phyloP scores from a whole-genome alignment of 306 rosid species.

The Quercus robur region DNA sequence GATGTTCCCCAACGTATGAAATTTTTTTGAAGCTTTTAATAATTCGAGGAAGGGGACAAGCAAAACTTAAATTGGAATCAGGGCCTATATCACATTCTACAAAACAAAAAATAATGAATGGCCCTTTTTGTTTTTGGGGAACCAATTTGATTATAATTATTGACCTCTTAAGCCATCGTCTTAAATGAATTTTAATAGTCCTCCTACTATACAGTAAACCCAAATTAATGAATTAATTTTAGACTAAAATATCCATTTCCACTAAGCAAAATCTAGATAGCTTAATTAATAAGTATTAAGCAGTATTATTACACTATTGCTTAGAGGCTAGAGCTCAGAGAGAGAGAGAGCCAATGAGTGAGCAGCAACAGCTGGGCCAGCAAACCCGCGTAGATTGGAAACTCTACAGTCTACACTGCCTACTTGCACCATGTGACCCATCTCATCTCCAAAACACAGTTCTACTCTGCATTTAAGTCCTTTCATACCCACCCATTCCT shows the following conservation, averaged over 20 bases:
- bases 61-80: not conserved
- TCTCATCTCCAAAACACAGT: conserved; percentile 12
- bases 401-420: not conserved
- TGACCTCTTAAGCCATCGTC: not conserved
- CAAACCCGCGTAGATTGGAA: conserved; percentile 33
- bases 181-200: not conserved
- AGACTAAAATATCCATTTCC: not conserved
- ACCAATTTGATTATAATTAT: not conserved
- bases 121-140: not conserved
- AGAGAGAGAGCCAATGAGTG: not conserved
- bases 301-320: not conserved
- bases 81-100: not conserved
- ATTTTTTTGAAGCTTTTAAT: not conserved
- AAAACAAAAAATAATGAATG: not conserved
- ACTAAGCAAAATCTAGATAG: not conserved
- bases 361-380: not conserved
- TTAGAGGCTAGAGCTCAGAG: not conserved
- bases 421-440: conserved; percentile 35
- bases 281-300: not conserved
- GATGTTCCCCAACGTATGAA: not conserved
- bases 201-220: too few species aligned
- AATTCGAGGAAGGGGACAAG: not conserved
- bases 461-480: conserved; percentile 35
- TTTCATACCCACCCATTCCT: conserved; percentile 5
- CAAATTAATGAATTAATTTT: not conserved